Percentiles rank a stretch among this genome's conserved stretches.
phyloP scores from a whole-genome alignment of 345 rosid species.

The Zanthoxylum bungeanum region DNA sequence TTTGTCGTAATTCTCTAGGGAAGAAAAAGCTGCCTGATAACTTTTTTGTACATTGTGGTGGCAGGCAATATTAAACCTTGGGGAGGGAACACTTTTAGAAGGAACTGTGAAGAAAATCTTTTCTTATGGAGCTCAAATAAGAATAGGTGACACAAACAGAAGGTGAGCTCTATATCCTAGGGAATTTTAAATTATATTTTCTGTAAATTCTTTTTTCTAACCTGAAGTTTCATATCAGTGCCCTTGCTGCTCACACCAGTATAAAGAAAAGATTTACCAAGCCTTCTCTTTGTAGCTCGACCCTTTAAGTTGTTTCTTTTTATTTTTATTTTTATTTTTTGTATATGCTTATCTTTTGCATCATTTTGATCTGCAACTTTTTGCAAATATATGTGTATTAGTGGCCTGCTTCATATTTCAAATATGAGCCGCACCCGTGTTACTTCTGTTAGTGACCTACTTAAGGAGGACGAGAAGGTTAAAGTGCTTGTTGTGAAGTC shows the following conservation, averaged over 20 bases:
- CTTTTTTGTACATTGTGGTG: constrained; percentile 18
- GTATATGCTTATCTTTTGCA: neutral
- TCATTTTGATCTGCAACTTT: constrained; percentile 2
- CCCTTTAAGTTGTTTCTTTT: too few species aligned
- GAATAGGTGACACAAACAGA: constrained; percentile 73
- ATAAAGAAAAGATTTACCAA: neutral
- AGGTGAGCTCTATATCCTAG: constrained; percentile 40
- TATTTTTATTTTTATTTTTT: too few species aligned
- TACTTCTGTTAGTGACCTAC: constrained; percentile 57
- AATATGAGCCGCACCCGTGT: constrained; percentile 55
- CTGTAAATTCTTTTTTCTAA: neutral
- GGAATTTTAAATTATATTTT: neutral
- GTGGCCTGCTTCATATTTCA: constrained; percentile 91
- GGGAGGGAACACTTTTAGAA: constrained; percentile 84
- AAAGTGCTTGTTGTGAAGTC: constrained; percentile 82
- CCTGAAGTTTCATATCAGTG: neutral
- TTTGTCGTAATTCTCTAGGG: neutral
- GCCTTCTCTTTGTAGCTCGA: neutral
- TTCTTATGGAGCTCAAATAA: constrained; percentile 89
- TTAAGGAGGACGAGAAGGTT: constrained; percentile 64
- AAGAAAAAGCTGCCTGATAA: constrained; percentile 9
- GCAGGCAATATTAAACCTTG: constrained; percentile 73
- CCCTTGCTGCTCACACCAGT: neutral
- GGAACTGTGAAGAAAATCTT: constrained; percentile 74
- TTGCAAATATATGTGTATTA: constrained; percentile 14